These are phyloP conservation scores for Moniliophthora roreri DNA, from an alignment of 1,284 basidiomycete species.

Conservation along the genomic window DNA sequence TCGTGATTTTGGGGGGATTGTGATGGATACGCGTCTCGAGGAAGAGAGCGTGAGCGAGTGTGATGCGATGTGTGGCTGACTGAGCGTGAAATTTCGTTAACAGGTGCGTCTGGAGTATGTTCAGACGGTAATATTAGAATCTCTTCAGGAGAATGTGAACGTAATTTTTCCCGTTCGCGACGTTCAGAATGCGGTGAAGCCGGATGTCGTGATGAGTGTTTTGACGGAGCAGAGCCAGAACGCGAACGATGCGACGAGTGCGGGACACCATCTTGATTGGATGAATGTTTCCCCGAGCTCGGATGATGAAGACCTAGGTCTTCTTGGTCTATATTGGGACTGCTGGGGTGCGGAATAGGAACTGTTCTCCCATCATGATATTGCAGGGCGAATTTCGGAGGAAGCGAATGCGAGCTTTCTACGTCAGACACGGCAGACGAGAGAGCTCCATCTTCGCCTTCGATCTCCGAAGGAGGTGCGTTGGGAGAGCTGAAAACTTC, in stretches of 20 bases:
- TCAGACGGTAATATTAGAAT: slow-evolving; percentile 53
- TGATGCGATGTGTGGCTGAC: slow-evolving; percentile 24
- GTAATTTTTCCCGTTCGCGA: slow-evolving; percentile 19
- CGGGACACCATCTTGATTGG: slow-evolving; percentile 12
- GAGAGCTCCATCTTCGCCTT: slow-evolving; percentile 42
- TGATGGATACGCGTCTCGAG: slow-evolving; percentile 32
- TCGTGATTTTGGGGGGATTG: slow-evolving; percentile 14
- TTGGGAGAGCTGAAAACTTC: slow-evolving; percentile 55
- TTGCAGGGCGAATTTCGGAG: slow-evolving; percentile 69
- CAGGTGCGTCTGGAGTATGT: slow-evolving; percentile 24
- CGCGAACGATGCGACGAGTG: slow-evolving; percentile 14
- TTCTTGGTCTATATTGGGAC: slow-evolving; percentile 12
- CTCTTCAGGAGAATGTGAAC: slow-evolving; percentile 45
- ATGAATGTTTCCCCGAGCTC: slow-evolving; percentile 21
- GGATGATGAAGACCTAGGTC: slow-evolving; percentile 13
- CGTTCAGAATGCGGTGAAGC: slow-evolving; percentile 19
- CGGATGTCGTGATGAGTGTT: slow-evolving; percentile 14
- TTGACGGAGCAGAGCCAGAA: slow-evolving; percentile 11
- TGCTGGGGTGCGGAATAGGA: slow-evolving; percentile 45
- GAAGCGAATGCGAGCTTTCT: slow-evolving; percentile 62
- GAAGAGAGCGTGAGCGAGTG: slow-evolving; percentile 42
- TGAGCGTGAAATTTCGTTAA: slow-evolving; percentile 26
- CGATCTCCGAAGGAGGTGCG: slow-evolving; percentile 51
- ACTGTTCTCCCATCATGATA: slow-evolving; percentile 65
- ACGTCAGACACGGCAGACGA: slow-evolving; percentile 55